phyloP scores from a whole-genome alignment of 2,329 filamentous ascomycete species.

The Calonectria multiphialidica region DNA sequence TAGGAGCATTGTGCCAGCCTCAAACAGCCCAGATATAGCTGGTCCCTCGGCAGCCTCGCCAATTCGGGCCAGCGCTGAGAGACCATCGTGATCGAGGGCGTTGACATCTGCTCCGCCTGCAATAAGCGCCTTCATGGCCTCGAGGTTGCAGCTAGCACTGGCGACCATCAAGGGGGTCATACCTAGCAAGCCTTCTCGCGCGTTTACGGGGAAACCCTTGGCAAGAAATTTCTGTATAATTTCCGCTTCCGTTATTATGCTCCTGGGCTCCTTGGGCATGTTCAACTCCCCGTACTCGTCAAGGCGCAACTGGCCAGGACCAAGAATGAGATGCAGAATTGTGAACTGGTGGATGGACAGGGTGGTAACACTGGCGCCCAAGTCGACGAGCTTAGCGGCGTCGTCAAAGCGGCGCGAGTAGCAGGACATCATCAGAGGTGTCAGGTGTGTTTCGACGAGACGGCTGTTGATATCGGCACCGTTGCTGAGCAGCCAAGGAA shows the following conservation, averaged over 20 bases:
- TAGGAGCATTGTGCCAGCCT: conserved; percentile 41
- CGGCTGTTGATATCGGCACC: conserved; percentile 41
- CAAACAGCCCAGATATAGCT: conserved; percentile 35
- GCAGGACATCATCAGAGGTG: conserved; percentile 44
- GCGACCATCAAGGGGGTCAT: conserved; percentile 46
- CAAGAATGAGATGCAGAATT: conserved; percentile 43
- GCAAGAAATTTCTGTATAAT: conserved; percentile 41
- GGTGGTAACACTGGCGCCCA: conserved; percentile 39
- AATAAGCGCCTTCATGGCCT: conserved; percentile 40
- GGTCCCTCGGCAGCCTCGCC: conserved; percentile 41
- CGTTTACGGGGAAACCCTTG: conserved; percentile 42
- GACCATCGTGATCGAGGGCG: conserved; percentile 40
- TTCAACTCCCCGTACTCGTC: conserved; percentile 37
- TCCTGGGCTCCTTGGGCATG: conserved; percentile 13
- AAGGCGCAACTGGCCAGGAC: conserved; percentile 35
- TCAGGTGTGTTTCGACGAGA: conserved; percentile 42
- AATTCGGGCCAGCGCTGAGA: conserved; percentile 39
- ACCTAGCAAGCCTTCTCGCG: conserved; percentile 40
- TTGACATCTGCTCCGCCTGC: conserved; percentile 41
- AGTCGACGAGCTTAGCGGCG: conserved; percentile 40
- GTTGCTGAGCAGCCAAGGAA: conserved; percentile 42
- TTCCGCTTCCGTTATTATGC: conserved; percentile 37
- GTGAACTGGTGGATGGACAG: conserved; percentile 42
- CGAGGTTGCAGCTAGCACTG: conserved; percentile 42
- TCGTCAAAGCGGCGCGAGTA: conserved; percentile 44